Percentiles rank a stretch among this genome's conserved stretches.
phyloP scores from a whole-genome alignment of 257 asterid species.

The Plantago ovata region DNA sequence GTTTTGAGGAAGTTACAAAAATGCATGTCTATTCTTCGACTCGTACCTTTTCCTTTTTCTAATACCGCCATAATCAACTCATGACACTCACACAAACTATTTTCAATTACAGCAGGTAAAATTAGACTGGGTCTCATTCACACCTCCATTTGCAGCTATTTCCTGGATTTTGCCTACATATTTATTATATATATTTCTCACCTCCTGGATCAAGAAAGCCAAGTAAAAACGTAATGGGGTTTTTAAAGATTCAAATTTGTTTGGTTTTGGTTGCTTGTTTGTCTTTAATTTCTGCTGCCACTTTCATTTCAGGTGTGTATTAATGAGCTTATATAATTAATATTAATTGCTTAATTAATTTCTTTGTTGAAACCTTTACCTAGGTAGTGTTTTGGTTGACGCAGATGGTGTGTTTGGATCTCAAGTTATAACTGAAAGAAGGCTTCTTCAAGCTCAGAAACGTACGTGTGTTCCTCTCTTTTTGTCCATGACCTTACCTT shows the following conservation, averaged over 20 bases:
- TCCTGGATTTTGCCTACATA: not conserved
- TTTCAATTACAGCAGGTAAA: constrained; percentile 1
- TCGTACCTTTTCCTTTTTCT: no score
- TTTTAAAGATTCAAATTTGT: constrained; percentile 21
- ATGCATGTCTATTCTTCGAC: no score
- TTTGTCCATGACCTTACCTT: constrained; percentile 6
- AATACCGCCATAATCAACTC: not conserved
- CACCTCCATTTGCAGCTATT: not conserved
- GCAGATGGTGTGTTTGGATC: constrained; percentile 55
- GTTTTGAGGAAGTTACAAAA: no score
- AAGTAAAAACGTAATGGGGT: constrained; percentile 35
- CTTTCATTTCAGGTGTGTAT: constrained; percentile 50
- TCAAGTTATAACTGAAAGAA: constrained; percentile 47
- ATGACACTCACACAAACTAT: not conserved
- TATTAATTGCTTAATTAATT: not conserved
- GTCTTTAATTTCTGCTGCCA: constrained; percentile 38
- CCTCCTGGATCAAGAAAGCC: constrained; percentile 7
- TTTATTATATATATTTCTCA: not conserved
- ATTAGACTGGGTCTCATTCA: not conserved
- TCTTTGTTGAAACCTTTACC: not conserved
- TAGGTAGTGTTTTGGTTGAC: constrained; percentile 5
- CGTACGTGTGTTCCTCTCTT: constrained; percentile 37
- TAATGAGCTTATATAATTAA: no score
- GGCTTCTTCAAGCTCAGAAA: constrained; percentile 66
- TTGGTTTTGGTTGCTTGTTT: constrained; percentile 30